Evolutionary conservation across 805 yeast genomes (phyloP).

Genomic region (Candida vaughaniae): DNA sequence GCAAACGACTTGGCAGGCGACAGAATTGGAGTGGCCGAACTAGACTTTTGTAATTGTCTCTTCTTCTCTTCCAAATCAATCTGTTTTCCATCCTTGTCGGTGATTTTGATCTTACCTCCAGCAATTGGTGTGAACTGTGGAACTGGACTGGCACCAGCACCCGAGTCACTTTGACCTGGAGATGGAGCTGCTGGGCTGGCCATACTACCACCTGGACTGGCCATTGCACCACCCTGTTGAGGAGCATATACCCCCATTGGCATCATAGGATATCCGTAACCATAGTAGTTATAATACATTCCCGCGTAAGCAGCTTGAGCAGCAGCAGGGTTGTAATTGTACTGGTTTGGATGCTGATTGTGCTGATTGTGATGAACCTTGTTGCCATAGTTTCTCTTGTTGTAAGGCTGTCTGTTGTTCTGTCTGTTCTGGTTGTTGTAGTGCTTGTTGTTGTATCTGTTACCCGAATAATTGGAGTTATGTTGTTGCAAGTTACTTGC

Average conservation of each 20-base stretch:
- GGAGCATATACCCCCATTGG: constrained; percentile 14
- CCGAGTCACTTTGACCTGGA: constrained; percentile 1
- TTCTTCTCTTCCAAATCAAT: constrained; percentile 43
- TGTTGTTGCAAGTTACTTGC: constrained; percentile 14
- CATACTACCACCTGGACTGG: constrained; percentile 4
- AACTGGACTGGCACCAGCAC: constrained; percentile 2
- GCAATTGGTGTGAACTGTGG: constrained; percentile 6
- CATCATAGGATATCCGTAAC: constrained; percentile 22
- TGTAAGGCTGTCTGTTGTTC: constrained; percentile 5
- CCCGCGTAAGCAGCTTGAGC: constrained; percentile 12
- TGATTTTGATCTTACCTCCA: constrained; percentile 27
- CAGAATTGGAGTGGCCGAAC: constrained; percentile 29
- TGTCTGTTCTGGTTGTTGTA: constrained; percentile 8
- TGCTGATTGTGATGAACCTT: constrained; percentile 18
- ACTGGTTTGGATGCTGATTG: constrained; percentile 19
- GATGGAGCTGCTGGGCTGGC: constrained; percentile 4
- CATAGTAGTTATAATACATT: constrained; percentile 29
- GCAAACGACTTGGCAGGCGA: constrained; percentile 22
- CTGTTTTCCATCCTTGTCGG: constrained; percentile 43
- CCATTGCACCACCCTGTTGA: constrained; percentile 6
- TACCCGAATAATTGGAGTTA: constrained; percentile 11
- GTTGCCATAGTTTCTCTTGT: constrained; percentile 13
- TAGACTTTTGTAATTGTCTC: constrained; percentile 24
- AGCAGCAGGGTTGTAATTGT: constrained; percentile 21
- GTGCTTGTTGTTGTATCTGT: constrained; percentile 6